Conservation (phyloP, 225 moss, liverwort and hornwort genomes). For the Climacium dendroides region DNA sequence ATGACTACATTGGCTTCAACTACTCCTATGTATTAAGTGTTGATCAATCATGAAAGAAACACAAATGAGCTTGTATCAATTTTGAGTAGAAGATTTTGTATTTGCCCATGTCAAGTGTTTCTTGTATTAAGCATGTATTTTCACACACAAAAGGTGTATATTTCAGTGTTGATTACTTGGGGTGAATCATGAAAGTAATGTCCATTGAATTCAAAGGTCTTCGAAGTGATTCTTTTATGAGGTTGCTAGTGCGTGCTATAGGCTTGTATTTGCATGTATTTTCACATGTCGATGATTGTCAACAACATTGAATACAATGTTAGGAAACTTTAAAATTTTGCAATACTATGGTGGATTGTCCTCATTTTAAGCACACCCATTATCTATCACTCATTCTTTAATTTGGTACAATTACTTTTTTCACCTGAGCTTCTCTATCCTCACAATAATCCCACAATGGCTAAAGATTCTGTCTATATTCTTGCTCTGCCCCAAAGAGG, state of each 20-base stretch:
- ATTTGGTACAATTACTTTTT: not conserved
- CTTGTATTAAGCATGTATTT: not conserved
- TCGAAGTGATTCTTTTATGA: not conserved
- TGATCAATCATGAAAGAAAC: fast-evolving
- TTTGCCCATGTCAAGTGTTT: fast-evolving
- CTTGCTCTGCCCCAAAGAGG: not conserved
- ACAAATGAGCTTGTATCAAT: not conserved
- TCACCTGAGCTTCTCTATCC: not conserved
- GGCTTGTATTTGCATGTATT: not conserved
- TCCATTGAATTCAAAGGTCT: fast-evolving
- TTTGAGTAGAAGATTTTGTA: not conserved
- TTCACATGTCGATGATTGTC: fast-evolving
- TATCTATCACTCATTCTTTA: not conserved
- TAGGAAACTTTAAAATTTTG: fast-evolving
- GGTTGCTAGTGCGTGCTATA: fast-evolving
- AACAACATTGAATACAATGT: not conserved
- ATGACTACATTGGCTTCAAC: fast-evolving
- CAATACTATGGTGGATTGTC: fast-evolving
- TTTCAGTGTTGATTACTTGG: fast-evolving
- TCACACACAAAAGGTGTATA: fast-evolving
- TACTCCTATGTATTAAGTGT: no score
- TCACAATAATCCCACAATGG: no score
- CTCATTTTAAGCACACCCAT: not conserved
- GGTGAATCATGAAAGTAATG: not conserved
- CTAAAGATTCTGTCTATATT: not conserved